Evolutionary conservation across 768 basidiomycete genomes (phyloP).

Genomic region (Rhizopogon rudus): DNA sequence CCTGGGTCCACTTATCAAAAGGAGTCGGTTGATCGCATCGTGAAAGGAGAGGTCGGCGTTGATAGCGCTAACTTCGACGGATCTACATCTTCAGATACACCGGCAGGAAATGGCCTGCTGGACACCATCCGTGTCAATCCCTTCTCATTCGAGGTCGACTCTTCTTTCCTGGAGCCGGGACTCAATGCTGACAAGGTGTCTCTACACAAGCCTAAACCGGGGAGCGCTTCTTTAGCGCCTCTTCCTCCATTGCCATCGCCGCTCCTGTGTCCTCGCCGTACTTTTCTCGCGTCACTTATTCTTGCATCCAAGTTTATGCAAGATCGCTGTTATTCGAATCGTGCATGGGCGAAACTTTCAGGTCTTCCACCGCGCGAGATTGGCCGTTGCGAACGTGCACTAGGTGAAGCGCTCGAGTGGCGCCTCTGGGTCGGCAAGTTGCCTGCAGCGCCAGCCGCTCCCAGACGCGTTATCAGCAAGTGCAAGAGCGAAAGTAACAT

Average conservation of each 20-base stretch:
- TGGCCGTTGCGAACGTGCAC: constrained; percentile 80
- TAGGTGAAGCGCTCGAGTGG: constrained; percentile 85
- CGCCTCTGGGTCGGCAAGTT: constrained; percentile 89
- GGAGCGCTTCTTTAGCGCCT: constrained; percentile 22
- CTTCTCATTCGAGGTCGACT: constrained; percentile 10
- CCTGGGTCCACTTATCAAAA: constrained; percentile 35
- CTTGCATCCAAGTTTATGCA: constrained; percentile 91
- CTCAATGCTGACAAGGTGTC: constrained; percentile 8
- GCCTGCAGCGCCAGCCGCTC: constrained; percentile 29
- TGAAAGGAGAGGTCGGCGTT: constrained; percentile 36
- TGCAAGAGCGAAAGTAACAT: constrained; percentile 46
- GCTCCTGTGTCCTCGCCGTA: constrained; percentile 81
- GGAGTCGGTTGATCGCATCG: constrained; percentile 39
- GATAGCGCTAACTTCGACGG: constrained; percentile 30
- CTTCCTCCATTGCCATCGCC: constrained; percentile 62
- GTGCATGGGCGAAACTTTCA: constrained; percentile 93
- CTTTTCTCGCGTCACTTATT: constrained; percentile 85
- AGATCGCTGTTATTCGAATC: constrained; percentile 90
- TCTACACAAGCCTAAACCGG: constrained; percentile 9
- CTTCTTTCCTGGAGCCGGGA: constrained; percentile 15
- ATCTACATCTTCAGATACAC: constrained; percentile 4
- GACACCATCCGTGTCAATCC: constrained; percentile 43
- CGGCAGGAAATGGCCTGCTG: constrained; percentile 23
- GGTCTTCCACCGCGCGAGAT: constrained; percentile 84
- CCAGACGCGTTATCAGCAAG: constrained; percentile 38